Percentiles rank a stretch among this genome's conserved stretches.
These are phyloP conservation scores for Rhynchosporium graminicola DNA, from an alignment of 2,329 filamentous ascomycete species.

Conservation along the genomic window DNA sequence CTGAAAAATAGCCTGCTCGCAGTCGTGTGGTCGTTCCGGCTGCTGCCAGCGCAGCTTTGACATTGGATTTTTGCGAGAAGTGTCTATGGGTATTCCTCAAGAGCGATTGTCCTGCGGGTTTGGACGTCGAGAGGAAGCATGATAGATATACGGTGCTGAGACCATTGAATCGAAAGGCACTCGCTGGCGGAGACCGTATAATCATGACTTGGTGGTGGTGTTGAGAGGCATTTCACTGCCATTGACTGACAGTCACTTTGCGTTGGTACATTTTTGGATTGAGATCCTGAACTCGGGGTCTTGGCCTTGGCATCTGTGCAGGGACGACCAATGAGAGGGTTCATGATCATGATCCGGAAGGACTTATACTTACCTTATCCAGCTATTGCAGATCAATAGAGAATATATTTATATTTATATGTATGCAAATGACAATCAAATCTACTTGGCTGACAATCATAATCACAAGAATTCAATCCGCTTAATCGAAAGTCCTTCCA, in stretches of 20 bases:
- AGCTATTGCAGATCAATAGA: too few species aligned
- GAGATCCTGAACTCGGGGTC: conserved; percentile 3
- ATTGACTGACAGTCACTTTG: background rate
- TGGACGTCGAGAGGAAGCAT: conserved; percentile 28
- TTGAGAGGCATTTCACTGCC: conserved; percentile 20
- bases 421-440: too few species aligned
- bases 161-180: conserved; percentile 33
- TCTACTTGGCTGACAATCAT: too few species aligned
- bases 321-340: background rate
- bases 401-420: too few species aligned
- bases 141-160: conserved; percentile 33
- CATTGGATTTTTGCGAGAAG: conserved; percentile 34
- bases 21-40: conserved; percentile 28
- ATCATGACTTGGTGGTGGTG: conserved; percentile 37
- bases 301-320: too few species aligned
- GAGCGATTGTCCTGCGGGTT: conserved; percentile 19
- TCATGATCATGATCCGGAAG: background rate
- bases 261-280: conserved; percentile 14
- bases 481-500: background rate
- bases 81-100: conserved; percentile 19
- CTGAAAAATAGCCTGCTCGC: conserved; percentile 37
- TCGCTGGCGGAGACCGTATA: conserved; percentile 35
- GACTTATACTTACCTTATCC: too few species aligned
- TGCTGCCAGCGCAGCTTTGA: conserved; percentile 26
- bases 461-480: too few species aligned